Evolutionary conservation across 202 grass and related monocot species (phyloP).

Genomic region (Thinopyrum obtusiflorum): DNA sequence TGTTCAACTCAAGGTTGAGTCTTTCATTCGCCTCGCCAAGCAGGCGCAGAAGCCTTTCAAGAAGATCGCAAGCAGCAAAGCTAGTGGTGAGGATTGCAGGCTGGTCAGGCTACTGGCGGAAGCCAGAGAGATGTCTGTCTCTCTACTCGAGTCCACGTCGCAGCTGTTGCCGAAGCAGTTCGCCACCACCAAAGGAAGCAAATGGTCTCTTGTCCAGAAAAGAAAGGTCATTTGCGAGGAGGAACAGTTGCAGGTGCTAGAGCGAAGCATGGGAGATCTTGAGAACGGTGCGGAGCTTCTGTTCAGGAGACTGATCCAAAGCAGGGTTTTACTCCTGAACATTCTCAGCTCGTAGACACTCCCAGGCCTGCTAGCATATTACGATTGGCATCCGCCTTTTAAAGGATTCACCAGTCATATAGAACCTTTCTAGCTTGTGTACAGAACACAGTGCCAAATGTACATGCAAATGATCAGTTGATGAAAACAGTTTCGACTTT

Average conservation of each 20-base stretch:
- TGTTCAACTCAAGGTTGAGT: conserved; percentile 14
- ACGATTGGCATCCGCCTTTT: conserved; percentile 21
- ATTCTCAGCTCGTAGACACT: conserved; percentile 51
- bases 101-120: conserved; percentile 33
- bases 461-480: background rate
- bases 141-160: conserved; percentile 34
- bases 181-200: background rate
- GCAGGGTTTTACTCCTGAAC: conserved; percentile 66
- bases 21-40: conserved; percentile 21
- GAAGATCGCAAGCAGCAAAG: conserved; percentile 29
- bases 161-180: conserved; percentile 24
- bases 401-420: conserved; percentile 23
- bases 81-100: background rate
- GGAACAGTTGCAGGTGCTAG: conserved; percentile 26
- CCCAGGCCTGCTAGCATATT: background rate
- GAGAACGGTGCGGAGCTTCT: conserved; percentile 41
- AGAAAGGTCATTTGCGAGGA: conserved; percentile 22
- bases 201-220: conserved; percentile 48
- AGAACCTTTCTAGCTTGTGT: background rate
- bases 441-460: background rate
- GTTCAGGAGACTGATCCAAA: conserved; percentile 64
- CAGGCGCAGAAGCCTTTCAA: conserved; percentile 47
- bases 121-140: conserved; percentile 41
- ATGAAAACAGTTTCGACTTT: conserved; percentile 5
- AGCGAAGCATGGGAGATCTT: conserved; percentile 35